phyloP scores from a whole-genome alignment of 805 yeast species.

The Metschnikowia koreensis region DNA sequence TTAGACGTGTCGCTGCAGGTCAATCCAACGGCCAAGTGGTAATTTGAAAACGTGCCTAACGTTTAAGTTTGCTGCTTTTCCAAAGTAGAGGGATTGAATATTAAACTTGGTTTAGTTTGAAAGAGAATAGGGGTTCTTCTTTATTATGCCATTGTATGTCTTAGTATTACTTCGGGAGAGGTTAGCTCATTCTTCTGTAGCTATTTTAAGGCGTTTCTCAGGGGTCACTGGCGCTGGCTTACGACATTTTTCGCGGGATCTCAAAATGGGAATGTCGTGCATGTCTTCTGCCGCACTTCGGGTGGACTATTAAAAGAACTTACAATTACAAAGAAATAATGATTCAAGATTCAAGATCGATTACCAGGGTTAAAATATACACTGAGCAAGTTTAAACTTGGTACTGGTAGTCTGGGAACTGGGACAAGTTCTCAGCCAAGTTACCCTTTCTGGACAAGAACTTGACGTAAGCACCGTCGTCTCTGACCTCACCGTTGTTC shows the following conservation, averaged over 20 bases:
- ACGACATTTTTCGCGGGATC: neutral
- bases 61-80: no score
- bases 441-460: slow-evolving; percentile 97
- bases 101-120: no score
- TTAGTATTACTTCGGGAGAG: no score
- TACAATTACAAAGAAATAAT: neutral
- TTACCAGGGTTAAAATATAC: slow-evolving; percentile 11
- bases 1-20: neutral
- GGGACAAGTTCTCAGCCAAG: slow-evolving; percentile 84
- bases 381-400: slow-evolving; percentile 33
- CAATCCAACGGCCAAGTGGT: neutral
- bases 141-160: no score
- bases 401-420: slow-evolving; percentile 86
- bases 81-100: no score
- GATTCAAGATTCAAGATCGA: slow-evolving; percentile 7
- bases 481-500: slow-evolving; percentile 97
- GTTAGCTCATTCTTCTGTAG: no score
- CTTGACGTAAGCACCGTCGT: slow-evolving; percentile 99
- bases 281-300: neutral
- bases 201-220: neutral
- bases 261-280: neutral
- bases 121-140: no score
- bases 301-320: neutral
- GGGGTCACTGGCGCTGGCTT: neutral
- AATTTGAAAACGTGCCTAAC: no score